These are phyloP conservation scores for Globisporangium paroecandrum DNA, from an alignment of 352 stramenopile species.

Conservation along the genomic window DNA sequence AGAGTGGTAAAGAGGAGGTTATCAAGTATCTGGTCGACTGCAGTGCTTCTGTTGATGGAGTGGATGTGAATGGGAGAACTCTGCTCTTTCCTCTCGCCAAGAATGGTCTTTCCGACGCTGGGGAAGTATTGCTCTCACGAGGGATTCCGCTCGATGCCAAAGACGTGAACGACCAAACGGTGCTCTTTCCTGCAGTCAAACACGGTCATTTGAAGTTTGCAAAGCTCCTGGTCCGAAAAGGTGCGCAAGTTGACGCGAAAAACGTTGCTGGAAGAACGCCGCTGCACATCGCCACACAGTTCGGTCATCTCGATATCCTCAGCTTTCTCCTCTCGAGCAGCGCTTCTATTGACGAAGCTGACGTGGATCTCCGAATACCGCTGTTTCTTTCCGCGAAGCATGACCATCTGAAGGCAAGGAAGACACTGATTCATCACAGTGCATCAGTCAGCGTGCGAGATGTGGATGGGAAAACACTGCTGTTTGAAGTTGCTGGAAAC, in stretches of 20 bases:
- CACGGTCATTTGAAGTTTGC: neutral
- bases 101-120: neutral
- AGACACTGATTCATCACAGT: neutral
- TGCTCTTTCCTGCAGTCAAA: neutral
- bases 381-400: neutral
- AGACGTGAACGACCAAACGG: neutral
- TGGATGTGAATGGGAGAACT: neutral
- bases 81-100: neutral
- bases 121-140: neutral
- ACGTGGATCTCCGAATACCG: neutral
- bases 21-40: neutral
- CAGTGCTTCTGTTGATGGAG: neutral
- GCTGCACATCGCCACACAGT: conserved; percentile 1
- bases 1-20: neutral
- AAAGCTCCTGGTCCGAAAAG: neutral
- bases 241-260: neutral
- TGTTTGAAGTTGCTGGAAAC: neutral
- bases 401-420: neutral
- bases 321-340: neutral
- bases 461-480: neutral
- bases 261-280: neutral
- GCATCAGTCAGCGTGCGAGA: neutral
- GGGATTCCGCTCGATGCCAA: neutral
- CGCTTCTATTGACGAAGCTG: neutral
- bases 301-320: neutral